Base-by-base conservation (phyloP, 2,329 filamentous ascomycete genomes). In the Botrytis cinerea region DNA sequence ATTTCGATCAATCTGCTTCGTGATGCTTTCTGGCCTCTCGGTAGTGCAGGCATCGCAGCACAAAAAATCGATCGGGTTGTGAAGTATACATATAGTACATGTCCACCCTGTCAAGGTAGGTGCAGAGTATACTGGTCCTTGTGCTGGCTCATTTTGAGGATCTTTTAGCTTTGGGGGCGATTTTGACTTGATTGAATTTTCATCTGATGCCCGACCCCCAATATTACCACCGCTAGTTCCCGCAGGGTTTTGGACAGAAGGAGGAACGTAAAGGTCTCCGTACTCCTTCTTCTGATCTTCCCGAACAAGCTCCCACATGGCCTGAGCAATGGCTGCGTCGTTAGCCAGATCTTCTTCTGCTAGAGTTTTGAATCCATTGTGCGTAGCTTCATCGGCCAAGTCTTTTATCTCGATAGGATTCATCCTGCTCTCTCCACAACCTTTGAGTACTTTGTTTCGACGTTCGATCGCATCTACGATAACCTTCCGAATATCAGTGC, bases 291-390 rank as follows among this genome's bases (percentile, higher is more conserved):
- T 77, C 73, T 80, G 76, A 62, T 97, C 94, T 80, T 97, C 90
- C 80, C 97, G 92, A 40, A 96, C 91, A 28, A 97, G 85, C 79
- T 98, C 95, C 84, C 93, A 94, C 46, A 97, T 85, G 0, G 94
- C 94, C 79, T 95, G 90, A 71, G 94, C 90, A 75, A 97, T 97
- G 8, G 95, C 95, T 38, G 89, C 87, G 73, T 97, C 93, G 78
- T 97, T 97, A 5, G 94, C 95, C 77, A 94, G 91, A 72, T 97
- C 94, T 81, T 97, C 93, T 77, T 97, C 93, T 0, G 93, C 94
- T 79, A 93, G 89, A 0, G 94, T 98, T 74, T 87, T 88, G 84
- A 97, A 95, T 0, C 94, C 93, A 76, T 92, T 92, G 73, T 85
- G 86, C 9, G 89, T 89, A 54, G 91, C 92, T 74, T 84, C 84